Conservation (phyloP, 1,139 yeast species). For the Candida sp. region DNA sequence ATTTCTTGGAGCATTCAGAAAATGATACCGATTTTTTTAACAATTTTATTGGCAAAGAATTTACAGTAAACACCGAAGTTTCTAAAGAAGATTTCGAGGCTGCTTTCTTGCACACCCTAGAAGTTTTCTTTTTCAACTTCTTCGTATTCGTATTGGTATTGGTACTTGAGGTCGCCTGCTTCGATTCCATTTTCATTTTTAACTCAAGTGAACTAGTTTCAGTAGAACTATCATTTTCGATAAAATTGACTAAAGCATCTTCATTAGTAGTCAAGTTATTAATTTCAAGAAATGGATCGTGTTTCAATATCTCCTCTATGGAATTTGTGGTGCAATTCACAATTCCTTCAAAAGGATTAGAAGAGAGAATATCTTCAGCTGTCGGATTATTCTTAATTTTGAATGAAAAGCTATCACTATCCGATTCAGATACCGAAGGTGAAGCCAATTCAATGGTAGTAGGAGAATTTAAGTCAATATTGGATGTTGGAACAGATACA, state of each 20-base stretch:
- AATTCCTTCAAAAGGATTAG: conserved; percentile 1
- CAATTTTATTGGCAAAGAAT: conserved; percentile 7
- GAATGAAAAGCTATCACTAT: neutral
- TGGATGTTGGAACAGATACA: neutral
- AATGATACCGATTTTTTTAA: conserved; percentile 2
- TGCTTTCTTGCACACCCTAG: conserved; percentile 4
- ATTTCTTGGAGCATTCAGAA: conserved; percentile 1
- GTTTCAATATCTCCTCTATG: conserved; percentile 8
- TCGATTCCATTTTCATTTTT: neutral
- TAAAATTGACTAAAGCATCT: neutral
- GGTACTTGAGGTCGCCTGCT: neutral
- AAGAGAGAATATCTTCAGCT: neutral
- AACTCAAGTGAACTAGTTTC: neutral
- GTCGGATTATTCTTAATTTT: neutral
- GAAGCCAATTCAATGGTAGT: neutral
- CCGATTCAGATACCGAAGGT: neutral
- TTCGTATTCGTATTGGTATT: neutral
- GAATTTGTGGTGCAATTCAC: neutral
- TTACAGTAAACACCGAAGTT: conserved; percentile 7
- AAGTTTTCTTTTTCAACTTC: conserved; percentile 13
- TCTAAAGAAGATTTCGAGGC: conserved; percentile 10
- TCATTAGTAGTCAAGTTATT: conserved; percentile 3
- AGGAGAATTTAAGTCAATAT: neutral
- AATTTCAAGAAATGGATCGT: conserved; percentile 19
- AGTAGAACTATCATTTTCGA: neutral